Evolutionary conservation across 2,329 filamentous ascomycete species (phyloP).

Genomic region (Alternaria incomplexa): DNA sequence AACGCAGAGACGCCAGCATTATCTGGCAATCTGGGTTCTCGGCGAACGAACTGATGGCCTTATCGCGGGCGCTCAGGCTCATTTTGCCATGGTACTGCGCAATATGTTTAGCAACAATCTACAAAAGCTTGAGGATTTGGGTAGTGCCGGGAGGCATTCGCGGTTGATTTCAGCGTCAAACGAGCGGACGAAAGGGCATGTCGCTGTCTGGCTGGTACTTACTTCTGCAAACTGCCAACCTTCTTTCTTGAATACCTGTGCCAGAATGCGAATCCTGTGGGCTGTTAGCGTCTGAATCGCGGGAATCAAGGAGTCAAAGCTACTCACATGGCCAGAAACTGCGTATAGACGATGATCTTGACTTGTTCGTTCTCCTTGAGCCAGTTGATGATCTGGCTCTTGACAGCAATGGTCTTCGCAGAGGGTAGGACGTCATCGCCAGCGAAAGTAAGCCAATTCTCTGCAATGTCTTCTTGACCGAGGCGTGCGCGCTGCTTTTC

Average conservation of each 20-base stretch:
- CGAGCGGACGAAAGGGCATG: not conserved
- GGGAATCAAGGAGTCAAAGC: accelerated
- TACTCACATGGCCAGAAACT: slow-evolving; percentile 60
- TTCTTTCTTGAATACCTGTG: slow-evolving; percentile 57
- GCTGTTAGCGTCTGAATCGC: slow-evolving; percentile 6
- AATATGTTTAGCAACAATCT: slow-evolving; percentile 7
- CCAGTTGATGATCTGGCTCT: slow-evolving; percentile 56
- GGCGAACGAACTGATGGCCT: slow-evolving; percentile 56
- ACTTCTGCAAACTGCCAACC: slow-evolving; percentile 55
- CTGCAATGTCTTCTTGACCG: slow-evolving; percentile 36
- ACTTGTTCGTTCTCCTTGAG: slow-evolving; percentile 51
- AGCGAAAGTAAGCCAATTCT: slow-evolving; percentile 48
- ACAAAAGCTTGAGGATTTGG: not conserved
- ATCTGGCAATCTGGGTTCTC: slow-evolving; percentile 51
- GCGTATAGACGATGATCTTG: slow-evolving; percentile 67
- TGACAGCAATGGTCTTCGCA: slow-evolving; percentile 55
- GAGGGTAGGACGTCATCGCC: slow-evolving; percentile 50
- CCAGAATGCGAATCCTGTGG: slow-evolving; percentile 55
- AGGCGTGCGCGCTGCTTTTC: slow-evolving; percentile 15
- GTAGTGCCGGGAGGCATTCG: not conserved
- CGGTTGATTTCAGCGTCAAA: not conserved
- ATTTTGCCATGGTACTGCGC: slow-evolving; percentile 58
- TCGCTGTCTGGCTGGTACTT: slow-evolving; percentile 12
- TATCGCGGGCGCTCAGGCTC: slow-evolving; percentile 51
- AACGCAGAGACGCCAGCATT: slow-evolving; percentile 63